Evolutionary conservation across 2,329 filamentous ascomycete species (phyloP).

Genomic region (Cercospora beticola): DNA sequence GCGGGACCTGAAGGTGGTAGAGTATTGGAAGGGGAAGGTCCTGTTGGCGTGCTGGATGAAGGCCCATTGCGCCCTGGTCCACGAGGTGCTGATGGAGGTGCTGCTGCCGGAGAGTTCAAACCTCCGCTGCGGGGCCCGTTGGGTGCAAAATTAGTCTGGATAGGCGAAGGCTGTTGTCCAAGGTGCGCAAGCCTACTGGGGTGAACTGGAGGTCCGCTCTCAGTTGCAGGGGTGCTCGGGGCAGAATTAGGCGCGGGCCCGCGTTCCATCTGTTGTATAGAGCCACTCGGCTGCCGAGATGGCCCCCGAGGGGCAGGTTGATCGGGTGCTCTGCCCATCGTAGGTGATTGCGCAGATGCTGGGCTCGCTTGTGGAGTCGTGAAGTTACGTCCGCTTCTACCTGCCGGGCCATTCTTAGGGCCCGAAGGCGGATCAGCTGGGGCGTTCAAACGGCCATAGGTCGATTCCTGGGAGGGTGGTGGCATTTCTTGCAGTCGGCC

Average conservation of each 20-base stretch:
- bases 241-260: conserved; percentile 28
- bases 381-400: conserved; percentile 43
- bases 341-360: conserved; percentile 29
- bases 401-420: conserved; percentile 47
- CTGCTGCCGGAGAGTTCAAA: conserved; percentile 29
- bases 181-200: conserved; percentile 33
- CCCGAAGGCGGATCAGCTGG: conserved; percentile 56
- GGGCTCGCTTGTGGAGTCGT: conserved; percentile 37
- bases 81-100: conserved; percentile 34
- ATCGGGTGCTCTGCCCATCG: conserved; percentile 26
- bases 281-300: conserved; percentile 20
- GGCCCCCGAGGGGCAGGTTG: conserved; percentile 24
- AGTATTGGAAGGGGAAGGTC: conserved; percentile 30
- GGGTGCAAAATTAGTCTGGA: conserved; percentile 30
- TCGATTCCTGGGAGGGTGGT: conserved; percentile 45
- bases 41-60: conserved; percentile 31
- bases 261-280: conserved; percentile 24
- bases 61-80: conserved; percentile 23
- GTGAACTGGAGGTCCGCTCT: conserved; percentile 32
- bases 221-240: conserved; percentile 31
- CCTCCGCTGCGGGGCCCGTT: conserved; percentile 25
- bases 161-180: conserved; percentile 28
- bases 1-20: conserved; percentile 36
- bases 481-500: conserved; percentile 48
- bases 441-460: conserved; percentile 51